phyloP scores from a whole-genome alignment of 495 filamentous ascomycete species.

The Elaphomyces granulatus region DNA sequence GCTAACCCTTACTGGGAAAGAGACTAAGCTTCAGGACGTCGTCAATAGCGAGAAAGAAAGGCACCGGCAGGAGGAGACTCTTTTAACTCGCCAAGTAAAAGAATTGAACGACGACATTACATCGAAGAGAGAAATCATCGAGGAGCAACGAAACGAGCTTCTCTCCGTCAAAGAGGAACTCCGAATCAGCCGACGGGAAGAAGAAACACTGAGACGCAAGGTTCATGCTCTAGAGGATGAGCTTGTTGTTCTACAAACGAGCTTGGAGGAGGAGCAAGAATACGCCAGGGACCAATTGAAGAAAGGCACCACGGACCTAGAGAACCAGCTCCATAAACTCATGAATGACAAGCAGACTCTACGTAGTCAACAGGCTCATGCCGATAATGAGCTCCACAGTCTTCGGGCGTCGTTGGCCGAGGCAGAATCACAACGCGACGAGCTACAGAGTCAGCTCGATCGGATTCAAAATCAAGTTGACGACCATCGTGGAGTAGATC shows the following conservation, averaged over 20 bases:
- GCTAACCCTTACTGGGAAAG: constrained; percentile 49
- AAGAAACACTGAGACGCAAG: constrained; percentile 48
- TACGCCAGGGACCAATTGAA: constrained; percentile 42
- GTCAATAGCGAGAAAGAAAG: constrained; percentile 45
- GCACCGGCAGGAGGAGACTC: constrained; percentile 39
- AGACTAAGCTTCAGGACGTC: constrained; percentile 48
- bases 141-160: constrained; percentile 42
- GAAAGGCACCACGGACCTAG: constrained; percentile 31
- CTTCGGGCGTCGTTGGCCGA: constrained; percentile 39
- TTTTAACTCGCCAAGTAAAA: constrained; percentile 40
- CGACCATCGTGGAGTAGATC: constrained; percentile 42
- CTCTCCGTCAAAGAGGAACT: constrained; percentile 52
- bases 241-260: constrained; percentile 58
- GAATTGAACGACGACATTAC: constrained; percentile 43
- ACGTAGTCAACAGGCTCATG: constrained; percentile 45
- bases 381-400: constrained; percentile 46
- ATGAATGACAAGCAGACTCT: constrained; percentile 44
- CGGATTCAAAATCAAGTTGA: constrained; percentile 34
- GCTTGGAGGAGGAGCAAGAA: constrained; percentile 60
- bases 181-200: constrained; percentile 48
- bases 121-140: constrained; percentile 37
- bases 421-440: constrained; percentile 47
- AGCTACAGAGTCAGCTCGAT: constrained; percentile 43
- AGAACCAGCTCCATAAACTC: constrained; percentile 33
- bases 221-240: constrained; percentile 68